Evolutionary conservation across 2,329 filamentous ascomycete species (phyloP).

Genomic region (Xylariaceae sp.): DNA sequence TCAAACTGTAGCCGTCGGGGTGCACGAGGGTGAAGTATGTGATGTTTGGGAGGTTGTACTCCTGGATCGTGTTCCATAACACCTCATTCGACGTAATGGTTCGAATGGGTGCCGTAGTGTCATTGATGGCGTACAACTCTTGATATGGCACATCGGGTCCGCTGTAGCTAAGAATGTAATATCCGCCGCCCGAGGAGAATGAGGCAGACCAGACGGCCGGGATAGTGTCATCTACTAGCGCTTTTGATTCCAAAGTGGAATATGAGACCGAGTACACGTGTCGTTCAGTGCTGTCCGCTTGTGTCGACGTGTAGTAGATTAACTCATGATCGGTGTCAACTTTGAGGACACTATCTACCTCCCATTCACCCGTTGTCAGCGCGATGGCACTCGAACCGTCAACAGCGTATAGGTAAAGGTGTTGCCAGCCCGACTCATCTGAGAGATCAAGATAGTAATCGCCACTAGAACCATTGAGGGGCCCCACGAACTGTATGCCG

Average conservation of each 20-base stretch:
- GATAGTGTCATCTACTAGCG: constrained; percentile 63
- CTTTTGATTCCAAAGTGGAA: constrained; percentile 53
- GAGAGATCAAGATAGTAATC: constrained; percentile 68
- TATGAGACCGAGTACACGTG: constrained; percentile 70
- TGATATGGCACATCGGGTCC: constrained; percentile 72
- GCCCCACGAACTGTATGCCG: constrained; percentile 58
- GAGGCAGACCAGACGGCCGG: constrained; percentile 65
- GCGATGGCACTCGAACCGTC: constrained; percentile 56
- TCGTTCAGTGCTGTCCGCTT: constrained; percentile 66
- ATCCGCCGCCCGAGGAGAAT: constrained; percentile 64
- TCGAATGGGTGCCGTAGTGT: constrained; percentile 54
- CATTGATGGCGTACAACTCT: constrained; percentile 63
- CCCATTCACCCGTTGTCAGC: constrained; percentile 68
- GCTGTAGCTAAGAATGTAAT: constrained; percentile 66
- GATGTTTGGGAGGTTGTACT: constrained; percentile 66
- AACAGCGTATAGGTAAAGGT: constrained; percentile 66
- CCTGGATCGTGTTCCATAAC: constrained; percentile 56
- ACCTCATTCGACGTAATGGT: constrained; percentile 63
- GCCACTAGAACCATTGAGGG: constrained; percentile 41
- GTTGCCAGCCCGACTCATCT: constrained; percentile 66
- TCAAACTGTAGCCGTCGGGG: constrained; percentile 62
- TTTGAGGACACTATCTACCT: constrained; percentile 62
- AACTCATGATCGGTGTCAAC: constrained; percentile 59
- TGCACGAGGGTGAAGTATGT: constrained; percentile 65
- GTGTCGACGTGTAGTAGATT: constrained; percentile 67